Conservation (phyloP, 2,329 filamentous ascomycete species). For the Diaporthe ilicicola region DNA sequence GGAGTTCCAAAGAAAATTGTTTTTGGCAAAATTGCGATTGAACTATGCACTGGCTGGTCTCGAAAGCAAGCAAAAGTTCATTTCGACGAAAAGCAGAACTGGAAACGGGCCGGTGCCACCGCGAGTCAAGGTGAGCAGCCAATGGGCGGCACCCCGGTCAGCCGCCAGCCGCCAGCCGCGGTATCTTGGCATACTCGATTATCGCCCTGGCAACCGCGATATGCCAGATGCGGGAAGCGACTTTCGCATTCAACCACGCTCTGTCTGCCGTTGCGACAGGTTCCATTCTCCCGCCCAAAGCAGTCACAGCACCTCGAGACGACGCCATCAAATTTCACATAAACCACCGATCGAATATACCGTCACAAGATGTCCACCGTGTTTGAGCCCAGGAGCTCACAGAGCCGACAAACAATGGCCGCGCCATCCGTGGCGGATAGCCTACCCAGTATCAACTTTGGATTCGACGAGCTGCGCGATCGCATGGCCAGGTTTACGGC, state of each 20-base stretch:
- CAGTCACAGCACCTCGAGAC: neutral
- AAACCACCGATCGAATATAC: conserved; percentile 4
- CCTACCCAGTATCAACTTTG: conserved; percentile 91
- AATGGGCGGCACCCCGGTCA: neutral
- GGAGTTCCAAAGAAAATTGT: neutral
- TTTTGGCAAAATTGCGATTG: neutral
- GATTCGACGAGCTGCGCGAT: conserved; percentile 93
- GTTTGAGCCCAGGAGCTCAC: conserved; percentile 76
- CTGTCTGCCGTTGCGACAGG: neutral
- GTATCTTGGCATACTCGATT: conserved; percentile 3
- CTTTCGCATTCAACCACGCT: neutral
- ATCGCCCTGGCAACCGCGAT: conserved; percentile 34
- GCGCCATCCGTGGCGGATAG: conserved; percentile 77
- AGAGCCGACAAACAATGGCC: conserved; percentile 67
- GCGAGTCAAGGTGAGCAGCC: conserved; percentile 16
- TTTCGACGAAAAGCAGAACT: neutral
- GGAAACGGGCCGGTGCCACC: conserved; percentile 15
- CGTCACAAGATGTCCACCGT: conserved; percentile 59
- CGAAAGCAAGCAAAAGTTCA: conserved; percentile 21
- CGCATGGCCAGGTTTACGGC: conserved; percentile 93
- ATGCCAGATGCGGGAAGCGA: neutral
- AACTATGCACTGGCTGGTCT: neutral
- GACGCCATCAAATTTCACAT: neutral
- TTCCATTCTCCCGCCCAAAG: neutral
- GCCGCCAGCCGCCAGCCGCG: neutral